phyloP scores from a whole-genome alignment of 306 rosid species.

The Cucurbita argyrosperma region DNA sequence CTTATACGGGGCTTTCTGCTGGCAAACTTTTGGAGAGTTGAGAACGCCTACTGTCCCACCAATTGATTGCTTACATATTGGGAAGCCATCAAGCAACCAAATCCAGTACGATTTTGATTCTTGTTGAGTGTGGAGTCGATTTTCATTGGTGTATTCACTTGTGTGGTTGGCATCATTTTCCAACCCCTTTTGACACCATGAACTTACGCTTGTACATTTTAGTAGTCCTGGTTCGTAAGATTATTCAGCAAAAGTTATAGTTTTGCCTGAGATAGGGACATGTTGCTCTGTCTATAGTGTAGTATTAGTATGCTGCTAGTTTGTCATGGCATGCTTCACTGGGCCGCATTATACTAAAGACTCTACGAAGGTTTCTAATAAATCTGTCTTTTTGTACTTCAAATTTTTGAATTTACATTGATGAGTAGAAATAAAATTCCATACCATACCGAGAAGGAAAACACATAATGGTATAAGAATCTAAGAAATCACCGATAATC shows the following conservation, averaged over 20 bases:
- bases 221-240: background rate
- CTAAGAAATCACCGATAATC: background rate
- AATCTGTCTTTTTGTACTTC: background rate
- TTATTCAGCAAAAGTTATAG: background rate
- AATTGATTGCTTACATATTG: slow-evolving; percentile 59
- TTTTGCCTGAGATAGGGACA: background rate
- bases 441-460: background rate
- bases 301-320: background rate
- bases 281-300: background rate
- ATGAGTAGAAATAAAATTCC: background rate
- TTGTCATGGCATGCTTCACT: background rate
- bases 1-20: slow-evolving; percentile 72
- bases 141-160: slow-evolving; percentile 21
- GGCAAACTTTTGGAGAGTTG: slow-evolving; percentile 81
- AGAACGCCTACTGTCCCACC: slow-evolving; percentile 78
- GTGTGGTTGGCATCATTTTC: slow-evolving; percentile 41
- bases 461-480: background rate
- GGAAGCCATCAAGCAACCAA: slow-evolving; percentile 69
- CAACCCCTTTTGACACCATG: slow-evolving; percentile 37
- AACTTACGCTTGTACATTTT: slow-evolving; percentile 4
- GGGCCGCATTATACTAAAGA: background rate
- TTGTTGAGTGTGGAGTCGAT: slow-evolving; percentile 31
- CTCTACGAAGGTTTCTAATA: background rate
- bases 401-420: background rate
- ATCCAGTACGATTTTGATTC: slow-evolving; percentile 57